phyloP scores from a whole-genome alignment of 345 rosid species.

The Rhodamnia argentea region DNA sequence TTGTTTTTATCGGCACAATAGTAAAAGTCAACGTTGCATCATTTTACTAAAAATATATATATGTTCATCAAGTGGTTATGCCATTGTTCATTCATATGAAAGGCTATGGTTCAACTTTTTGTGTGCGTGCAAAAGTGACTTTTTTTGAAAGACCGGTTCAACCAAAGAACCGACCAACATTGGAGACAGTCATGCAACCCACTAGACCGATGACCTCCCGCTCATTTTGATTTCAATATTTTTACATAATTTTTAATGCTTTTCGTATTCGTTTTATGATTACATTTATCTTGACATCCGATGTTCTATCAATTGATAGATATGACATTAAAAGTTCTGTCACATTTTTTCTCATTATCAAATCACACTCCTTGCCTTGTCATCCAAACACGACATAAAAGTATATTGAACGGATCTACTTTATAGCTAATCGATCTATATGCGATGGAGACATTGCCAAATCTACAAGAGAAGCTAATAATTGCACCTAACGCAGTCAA shows the following conservation, averaged over 20 bases:
- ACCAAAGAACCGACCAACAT: too few species aligned
- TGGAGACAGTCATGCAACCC: too few species aligned
- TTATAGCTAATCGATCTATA: accelerated
- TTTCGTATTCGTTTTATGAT: too few species aligned
- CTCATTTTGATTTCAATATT: too few species aligned
- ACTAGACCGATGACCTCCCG: too few species aligned
- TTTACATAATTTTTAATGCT: too few species aligned
- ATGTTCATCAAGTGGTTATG: not conserved
- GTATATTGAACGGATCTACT: not conserved
- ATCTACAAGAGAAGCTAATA: not conserved
- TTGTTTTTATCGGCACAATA: not conserved
- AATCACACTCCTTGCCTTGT: not conserved
- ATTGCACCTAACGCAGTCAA: accelerated
- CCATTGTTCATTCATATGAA: too few species aligned
- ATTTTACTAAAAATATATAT: not conserved
- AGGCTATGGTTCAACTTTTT: too few species aligned
- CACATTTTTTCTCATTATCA: not conserved
- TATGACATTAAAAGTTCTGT: not conserved
- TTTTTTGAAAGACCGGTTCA: too few species aligned
- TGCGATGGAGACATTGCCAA: not conserved
- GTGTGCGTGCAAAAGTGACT: too few species aligned
- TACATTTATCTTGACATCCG: too few species aligned
- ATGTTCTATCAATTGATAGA: not conserved
- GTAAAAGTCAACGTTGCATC: not conserved
- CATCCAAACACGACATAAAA: not conserved